Conservation (phyloP, 148 eudicot species). For the Limonium bicolor region DNA sequence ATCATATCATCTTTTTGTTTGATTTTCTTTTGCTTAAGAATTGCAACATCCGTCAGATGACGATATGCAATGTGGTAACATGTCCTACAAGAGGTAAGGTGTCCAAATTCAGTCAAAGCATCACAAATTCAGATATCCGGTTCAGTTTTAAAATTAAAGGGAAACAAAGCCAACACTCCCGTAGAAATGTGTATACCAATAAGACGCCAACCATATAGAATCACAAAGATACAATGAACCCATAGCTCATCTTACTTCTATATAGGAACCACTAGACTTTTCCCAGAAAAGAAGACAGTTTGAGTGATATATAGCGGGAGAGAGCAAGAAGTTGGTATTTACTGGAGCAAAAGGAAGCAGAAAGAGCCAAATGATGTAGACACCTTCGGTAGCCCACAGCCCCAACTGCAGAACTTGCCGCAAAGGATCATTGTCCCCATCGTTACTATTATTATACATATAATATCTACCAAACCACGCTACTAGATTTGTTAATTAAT, state of each 20-base stretch:
- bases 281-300: background rate
- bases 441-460: too few relatives aligned
- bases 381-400: constrained; percentile 60
- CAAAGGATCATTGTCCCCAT: constrained; percentile 10
- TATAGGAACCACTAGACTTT: background rate
- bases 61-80: too few relatives aligned
- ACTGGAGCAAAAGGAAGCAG: constrained; percentile 97
- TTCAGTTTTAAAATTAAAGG: too few relatives aligned
- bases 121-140: too few relatives aligned
- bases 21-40: too few relatives aligned
- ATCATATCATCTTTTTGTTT: too few relatives aligned
- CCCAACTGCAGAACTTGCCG: constrained; percentile 16
- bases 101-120: too few relatives aligned
- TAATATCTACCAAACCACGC: too few relatives aligned
- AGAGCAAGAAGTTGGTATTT: constrained; percentile 2
- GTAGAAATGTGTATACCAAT: background rate
- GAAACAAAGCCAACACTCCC: background rate
- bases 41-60: too few relatives aligned
- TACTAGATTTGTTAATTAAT: too few relatives aligned
- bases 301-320: too few relatives aligned
- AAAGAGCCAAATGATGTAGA: constrained; percentile 81
- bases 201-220: background rate
- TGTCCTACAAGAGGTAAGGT: too few relatives aligned
- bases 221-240: background rate
- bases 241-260: background rate